Conservation (phyloP, 176 grass and related monocot genomes). For the Hordeum vulgare region DNA sequence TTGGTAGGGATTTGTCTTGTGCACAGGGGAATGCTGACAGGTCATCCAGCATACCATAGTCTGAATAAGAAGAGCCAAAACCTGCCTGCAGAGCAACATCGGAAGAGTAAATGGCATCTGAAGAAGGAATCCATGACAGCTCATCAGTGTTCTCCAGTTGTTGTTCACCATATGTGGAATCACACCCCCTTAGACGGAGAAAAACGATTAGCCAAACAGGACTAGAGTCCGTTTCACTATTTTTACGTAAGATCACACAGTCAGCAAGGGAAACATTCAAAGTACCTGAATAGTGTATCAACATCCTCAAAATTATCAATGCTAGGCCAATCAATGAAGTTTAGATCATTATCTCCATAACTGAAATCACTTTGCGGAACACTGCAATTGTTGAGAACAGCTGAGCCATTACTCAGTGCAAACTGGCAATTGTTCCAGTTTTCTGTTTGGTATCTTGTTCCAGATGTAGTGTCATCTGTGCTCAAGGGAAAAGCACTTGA, state of each 20-base stretch:
- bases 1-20: slow-evolving; percentile 33
- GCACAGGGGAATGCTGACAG: slow-evolving; percentile 34
- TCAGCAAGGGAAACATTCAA: not conserved
- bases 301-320: slow-evolving; percentile 94
- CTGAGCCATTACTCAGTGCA: slow-evolving; percentile 29
- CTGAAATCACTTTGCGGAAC: slow-evolving; percentile 25
- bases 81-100: slow-evolving; percentile 41
- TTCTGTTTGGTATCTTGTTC: slow-evolving; percentile 41
- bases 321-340: slow-evolving; percentile 75
- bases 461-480: slow-evolving; percentile 11
- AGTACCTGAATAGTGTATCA: slow-evolving; percentile 90
- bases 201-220: not conserved
- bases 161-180: slow-evolving; percentile 61
- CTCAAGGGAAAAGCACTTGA: slow-evolving; percentile 11
- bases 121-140: slow-evolving; percentile 75
- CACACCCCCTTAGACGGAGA: slow-evolving; percentile 45
- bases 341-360: slow-evolving; percentile 70
- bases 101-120: slow-evolving; percentile 61
- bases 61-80: slow-evolving; percentile 44
- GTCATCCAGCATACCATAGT: slow-evolving; percentile 51
- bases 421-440: slow-evolving; percentile 36
- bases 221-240: not conserved
- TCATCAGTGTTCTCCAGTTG: slow-evolving; percentile 49
- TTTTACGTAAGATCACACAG: not conserved
- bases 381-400: slow-evolving; percentile 32